Evolutionary conservation across 2,329 filamentous ascomycete species (phyloP), one percentile per base, ranked within the genome.

Genomic region (Ilyonectria sp.): DNA sequence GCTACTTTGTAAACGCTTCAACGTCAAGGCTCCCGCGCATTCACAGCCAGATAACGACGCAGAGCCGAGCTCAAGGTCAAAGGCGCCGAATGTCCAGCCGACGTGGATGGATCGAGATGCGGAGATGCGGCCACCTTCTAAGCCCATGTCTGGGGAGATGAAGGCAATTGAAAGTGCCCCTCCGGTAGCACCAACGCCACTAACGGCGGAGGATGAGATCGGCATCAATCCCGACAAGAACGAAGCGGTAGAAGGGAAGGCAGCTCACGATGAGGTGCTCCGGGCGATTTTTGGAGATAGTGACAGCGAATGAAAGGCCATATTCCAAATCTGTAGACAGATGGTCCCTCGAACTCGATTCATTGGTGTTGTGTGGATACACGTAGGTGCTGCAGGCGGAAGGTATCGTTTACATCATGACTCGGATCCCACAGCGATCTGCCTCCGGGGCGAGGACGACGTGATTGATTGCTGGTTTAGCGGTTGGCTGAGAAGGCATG

Each of bases 251-350:
- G 93, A 97, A 76, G 91, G 88, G 0, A 86, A 90, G 74, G 87
- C 90, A 60, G 93, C 94, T 1, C 91, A 92, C 17, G 93, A 95
- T 55, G 93, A 93, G 49, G 91, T 98, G 0, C 94, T 98, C 75
- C 93, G 90, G 73, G 93, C 94, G n/a, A 94, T 98, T 33, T 98
- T 98, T 86, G 95, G 95, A 6, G 94, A 94, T 78, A 93, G 93
- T 76, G 92, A 92, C 71, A 92, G 94, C 73, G 92, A 94, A 63
- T 78, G 67, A 69, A 67, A 57, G 61, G 29, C 9, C 29, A 19
- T 29, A 15, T 33, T 52, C 21, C 23, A 50, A 17, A 26, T 26
- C 47, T 17, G n/a, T 33, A 52, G 49, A 19, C 19, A 17, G 49
- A 33, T 52, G 49, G 66, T 52, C 56, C 62, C 60, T 29, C 10